Conservation (phyloP, 2,329 filamentous ascomycete species). For the Fusarium pininemorale region DNA sequence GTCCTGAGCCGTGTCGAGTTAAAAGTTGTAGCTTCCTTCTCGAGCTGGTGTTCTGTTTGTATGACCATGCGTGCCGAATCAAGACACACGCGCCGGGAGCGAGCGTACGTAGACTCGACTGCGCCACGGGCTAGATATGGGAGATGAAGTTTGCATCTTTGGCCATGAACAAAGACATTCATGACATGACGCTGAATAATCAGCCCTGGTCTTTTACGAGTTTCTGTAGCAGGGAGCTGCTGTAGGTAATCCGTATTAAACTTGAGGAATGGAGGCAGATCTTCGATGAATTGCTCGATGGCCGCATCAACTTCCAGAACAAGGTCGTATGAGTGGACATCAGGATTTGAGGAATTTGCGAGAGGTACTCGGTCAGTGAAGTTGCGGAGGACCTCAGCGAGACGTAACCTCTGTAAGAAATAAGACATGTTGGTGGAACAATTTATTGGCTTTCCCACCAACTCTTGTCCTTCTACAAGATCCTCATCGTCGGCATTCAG, state of each 20-base stretch:
- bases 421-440: conserved; percentile 50
- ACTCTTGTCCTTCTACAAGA: conserved; percentile 43
- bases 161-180: conserved; percentile 46
- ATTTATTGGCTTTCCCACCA: conserved; percentile 43
- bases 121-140: conserved; percentile 48
- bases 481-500: conserved; percentile 52
- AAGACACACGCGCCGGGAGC: conserved; percentile 46
- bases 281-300: conserved; percentile 41
- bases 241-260: conserved; percentile 30
- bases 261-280: conserved; percentile 45
- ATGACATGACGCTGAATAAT: conserved; percentile 47
- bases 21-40: conserved; percentile 40
- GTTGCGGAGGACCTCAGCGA: conserved; percentile 50
- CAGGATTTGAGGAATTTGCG: conserved; percentile 36
- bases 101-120: conserved; percentile 46
- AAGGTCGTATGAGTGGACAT: conserved; percentile 45
- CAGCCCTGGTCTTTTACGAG: conserved; percentile 35
- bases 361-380: conserved; percentile 47
- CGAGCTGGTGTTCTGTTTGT: conserved; percentile 43
- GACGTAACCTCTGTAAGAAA: conserved; percentile 50
- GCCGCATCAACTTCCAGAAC: conserved; percentile 47
- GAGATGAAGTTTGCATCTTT: conserved; percentile 49
- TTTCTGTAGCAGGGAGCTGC: conserved; percentile 36
- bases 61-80: conserved; percentile 46
- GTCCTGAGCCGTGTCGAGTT: conserved; percentile 43